A percentile compares a stretch with the other conserved stretches of the same genome.
Evolutionary conservation across 176 grass and related monocot genomes (phyloP).

Genomic region (Zea mays): DNA sequence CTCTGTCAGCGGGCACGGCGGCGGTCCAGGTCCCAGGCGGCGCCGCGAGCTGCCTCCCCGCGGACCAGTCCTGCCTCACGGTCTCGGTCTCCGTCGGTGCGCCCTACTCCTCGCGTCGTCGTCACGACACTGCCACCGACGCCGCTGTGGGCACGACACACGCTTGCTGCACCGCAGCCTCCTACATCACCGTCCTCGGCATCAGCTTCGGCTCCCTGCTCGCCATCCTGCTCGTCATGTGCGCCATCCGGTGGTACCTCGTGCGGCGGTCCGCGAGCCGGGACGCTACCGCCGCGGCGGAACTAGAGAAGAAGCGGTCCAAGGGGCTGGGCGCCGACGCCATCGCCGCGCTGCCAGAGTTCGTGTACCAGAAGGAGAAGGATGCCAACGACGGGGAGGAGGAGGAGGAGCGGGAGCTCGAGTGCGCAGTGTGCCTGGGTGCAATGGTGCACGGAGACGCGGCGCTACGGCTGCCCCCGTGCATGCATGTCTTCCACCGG

Average conservation of each 20-base stretch:
- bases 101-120: background rate
- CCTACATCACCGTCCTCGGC: constrained; percentile 42
- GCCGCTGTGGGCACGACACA: background rate
- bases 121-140: background rate
- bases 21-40: background rate
- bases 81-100: constrained; percentile 11
- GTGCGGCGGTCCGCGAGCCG: constrained; percentile 20
- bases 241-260: constrained; percentile 52
- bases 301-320: constrained; percentile 23
- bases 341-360: constrained; percentile 48
- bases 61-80: constrained; percentile 45
- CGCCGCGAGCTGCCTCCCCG: constrained; percentile 37
- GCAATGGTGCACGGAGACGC: constrained; percentile 45
- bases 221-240: constrained; percentile 41
- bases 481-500: constrained; percentile 63
- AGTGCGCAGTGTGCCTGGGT: constrained; percentile 54
- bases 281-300: background rate
- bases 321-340: constrained; percentile 40
- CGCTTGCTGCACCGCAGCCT: constrained; percentile 43
- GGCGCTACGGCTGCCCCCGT: constrained; percentile 50
- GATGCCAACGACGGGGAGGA: background rate
- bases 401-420: constrained; percentile 23
- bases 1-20: background rate
- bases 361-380: constrained; percentile 15
- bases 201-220: constrained; percentile 56